These are phyloP conservation scores for Hanseniaspora sp. DNA, from an alignment of 1,139 yeast species.

Conservation along the genomic window DNA sequence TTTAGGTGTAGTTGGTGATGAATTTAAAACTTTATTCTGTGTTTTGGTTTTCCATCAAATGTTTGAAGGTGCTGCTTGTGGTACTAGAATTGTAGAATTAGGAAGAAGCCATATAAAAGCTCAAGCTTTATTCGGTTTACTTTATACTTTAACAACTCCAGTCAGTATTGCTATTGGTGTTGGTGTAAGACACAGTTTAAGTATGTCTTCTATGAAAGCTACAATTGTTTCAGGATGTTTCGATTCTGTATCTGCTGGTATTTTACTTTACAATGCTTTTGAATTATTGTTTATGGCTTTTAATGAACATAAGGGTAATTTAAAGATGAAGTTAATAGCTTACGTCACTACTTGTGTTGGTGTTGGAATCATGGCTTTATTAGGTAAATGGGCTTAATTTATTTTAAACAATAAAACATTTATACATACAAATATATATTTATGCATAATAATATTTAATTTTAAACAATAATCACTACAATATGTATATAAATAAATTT, in stretches of 20 bases:
- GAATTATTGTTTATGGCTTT: constrained; percentile 79
- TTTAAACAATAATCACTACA: neutral
- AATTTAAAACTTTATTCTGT: constrained; percentile 62
- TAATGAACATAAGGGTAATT: constrained; percentile 35
- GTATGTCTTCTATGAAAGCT: constrained; percentile 54
- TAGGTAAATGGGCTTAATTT: constrained; percentile 76
- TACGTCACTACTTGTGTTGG: constrained; percentile 48
- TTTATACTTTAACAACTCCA: constrained; percentile 58
- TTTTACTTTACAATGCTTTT: constrained; percentile 71
- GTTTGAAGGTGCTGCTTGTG: constrained; percentile 88
- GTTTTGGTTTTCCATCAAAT: constrained; percentile 83
- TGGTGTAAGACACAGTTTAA: constrained; percentile 62
- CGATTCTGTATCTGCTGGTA: constrained; percentile 78
- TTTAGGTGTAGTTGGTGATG: constrained; percentile 64
- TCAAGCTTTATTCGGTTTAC: constrained; percentile 9
- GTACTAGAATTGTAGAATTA: constrained; percentile 69
- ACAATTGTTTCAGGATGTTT: constrained; percentile 66
- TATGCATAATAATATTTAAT: too few species aligned
- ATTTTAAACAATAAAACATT: neutral
- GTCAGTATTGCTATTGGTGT: constrained; percentile 76
- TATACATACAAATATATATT: too few species aligned
- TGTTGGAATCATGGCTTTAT: constrained; percentile 72
- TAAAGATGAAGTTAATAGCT: constrained; percentile 28
- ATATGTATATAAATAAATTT: too few species aligned
- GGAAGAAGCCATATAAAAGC: constrained; percentile 42